A percentile compares a stretch with the other conserved stretches of the same genome.
phyloP scores from a whole-genome alignment of 306 rosid species.

The Begonia peltatifolia region DNA sequence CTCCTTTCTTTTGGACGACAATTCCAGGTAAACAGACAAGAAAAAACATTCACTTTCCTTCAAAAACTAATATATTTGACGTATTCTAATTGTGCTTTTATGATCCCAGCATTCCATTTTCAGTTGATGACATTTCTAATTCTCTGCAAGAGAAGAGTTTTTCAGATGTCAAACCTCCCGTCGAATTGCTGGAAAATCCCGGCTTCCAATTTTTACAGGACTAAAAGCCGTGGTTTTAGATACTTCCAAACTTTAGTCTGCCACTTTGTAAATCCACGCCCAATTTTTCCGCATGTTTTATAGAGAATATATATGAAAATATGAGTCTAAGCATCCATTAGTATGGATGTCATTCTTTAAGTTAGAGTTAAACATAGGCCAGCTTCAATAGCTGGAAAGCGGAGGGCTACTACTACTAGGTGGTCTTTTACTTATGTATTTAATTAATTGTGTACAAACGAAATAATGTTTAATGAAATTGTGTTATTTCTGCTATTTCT shows the following conservation, averaged over 20 bases:
- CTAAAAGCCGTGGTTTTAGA: constrained; percentile 27
- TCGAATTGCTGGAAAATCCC: constrained; percentile 45
- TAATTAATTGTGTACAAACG: no score
- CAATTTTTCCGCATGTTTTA: not conserved
- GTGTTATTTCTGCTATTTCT: no score
- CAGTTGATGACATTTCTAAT: constrained; percentile 52
- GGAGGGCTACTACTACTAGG: not conserved
- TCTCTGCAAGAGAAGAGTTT: constrained; percentile 29
- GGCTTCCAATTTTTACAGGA: constrained; percentile 80
- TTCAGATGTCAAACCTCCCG: constrained; percentile 50
- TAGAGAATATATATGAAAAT: not conserved
- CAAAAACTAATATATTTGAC: constrained; percentile 1
- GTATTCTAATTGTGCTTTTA: constrained; percentile 12
- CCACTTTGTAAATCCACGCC: not conserved
- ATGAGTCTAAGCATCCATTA: not conserved
- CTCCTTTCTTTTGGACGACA: constrained; percentile 70
- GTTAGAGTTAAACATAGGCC: not conserved
- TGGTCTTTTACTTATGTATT: not conserved
- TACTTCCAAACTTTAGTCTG: not conserved
- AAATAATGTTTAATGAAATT: no score
- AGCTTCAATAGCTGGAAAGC: not conserved
- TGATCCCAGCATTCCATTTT: constrained; percentile 61
- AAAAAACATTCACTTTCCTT: not conserved
- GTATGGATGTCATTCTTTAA: not conserved
- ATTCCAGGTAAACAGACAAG: constrained; percentile 49